Conservation (phyloP, 768 basidiomycete genomes). For the Tricholoma flavovirens region DNA sequence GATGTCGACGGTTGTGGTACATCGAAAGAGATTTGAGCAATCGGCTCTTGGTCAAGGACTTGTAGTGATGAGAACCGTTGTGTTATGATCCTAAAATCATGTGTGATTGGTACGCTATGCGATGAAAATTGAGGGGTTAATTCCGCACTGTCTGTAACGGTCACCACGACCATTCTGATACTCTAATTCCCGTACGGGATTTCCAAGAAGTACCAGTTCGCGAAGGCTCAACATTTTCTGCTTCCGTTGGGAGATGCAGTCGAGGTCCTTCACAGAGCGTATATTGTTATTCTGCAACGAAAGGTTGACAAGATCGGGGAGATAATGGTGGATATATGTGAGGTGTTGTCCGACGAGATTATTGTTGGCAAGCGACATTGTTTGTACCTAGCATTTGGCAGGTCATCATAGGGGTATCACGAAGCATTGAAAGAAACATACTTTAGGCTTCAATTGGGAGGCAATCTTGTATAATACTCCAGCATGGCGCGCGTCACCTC, state of each 20-base stretch:
- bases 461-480: conserved; percentile 90
- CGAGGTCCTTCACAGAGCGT: conserved; percentile 63
- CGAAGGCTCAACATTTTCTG: conserved; percentile 58
- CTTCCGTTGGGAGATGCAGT: conserved; percentile 51
- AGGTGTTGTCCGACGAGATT: conserved; percentile 56
- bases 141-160: conserved; percentile 60
- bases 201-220: conserved; percentile 70
- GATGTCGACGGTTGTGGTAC: conserved; percentile 50
- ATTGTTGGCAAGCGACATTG: conserved; percentile 80
- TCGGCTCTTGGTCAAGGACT: conserved; percentile 78
- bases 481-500: conserved; percentile 59
- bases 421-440: conserved; percentile 21
- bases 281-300: conserved; percentile 78
- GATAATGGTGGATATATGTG: conserved; percentile 57
- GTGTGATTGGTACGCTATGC: background rate
- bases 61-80: conserved; percentile 77
- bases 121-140: conserved; percentile 1
- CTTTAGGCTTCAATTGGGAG: conserved; percentile 68
- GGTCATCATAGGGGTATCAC: conserved; percentile 8
- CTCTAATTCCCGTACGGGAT: conserved; percentile 65
- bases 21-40: conserved; percentile 78
- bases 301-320: conserved; percentile 76
- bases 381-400: conserved; percentile 50
- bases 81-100: conserved; percentile 45
- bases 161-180: conserved; percentile 50